Conservation (phyloP, 148 eudicot species). For the Rhododendron griersonianum region DNA sequence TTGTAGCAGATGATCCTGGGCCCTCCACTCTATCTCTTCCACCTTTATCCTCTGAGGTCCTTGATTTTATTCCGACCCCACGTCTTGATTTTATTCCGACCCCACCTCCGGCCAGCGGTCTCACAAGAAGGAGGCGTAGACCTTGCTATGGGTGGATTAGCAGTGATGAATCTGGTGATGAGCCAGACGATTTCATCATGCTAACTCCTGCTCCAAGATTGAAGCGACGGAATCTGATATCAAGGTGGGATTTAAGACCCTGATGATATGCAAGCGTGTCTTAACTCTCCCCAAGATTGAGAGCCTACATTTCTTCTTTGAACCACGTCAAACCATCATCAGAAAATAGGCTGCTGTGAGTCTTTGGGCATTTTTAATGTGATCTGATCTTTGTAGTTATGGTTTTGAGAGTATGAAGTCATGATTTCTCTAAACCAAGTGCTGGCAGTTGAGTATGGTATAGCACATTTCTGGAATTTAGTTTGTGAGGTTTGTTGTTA, state of each 20-base stretch:
- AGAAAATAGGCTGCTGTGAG: neutral
- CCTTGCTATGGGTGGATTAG: constrained; percentile 30
- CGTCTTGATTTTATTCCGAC: neutral
- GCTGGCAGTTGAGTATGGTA: neutral
- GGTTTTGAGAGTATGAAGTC: neutral
- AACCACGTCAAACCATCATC: neutral
- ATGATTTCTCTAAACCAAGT: neutral
- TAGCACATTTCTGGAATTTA: neutral
- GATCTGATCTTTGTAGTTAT: neutral
- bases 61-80: too few relatives aligned
- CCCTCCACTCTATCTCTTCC: neutral
- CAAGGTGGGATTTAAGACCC: constrained; percentile 22
- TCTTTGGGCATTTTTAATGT: neutral
- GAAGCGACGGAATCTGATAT: constrained; percentile 4
- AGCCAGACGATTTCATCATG: constrained; percentile 4
- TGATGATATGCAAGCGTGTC: neutral
- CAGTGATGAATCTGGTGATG: constrained; percentile 11
- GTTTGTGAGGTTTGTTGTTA: neutral
- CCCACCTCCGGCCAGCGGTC: neutral
- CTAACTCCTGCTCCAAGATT: constrained; percentile 8
- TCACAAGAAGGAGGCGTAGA: neutral
- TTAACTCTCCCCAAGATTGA: neutral
- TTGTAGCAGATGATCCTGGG: constrained; percentile 6
- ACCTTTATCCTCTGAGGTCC: neutral
- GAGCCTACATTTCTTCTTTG: neutral